Evolutionary conservation across 2,329 filamentous ascomycete species (phyloP).

Genomic region (Pyrenophora teres): DNA sequence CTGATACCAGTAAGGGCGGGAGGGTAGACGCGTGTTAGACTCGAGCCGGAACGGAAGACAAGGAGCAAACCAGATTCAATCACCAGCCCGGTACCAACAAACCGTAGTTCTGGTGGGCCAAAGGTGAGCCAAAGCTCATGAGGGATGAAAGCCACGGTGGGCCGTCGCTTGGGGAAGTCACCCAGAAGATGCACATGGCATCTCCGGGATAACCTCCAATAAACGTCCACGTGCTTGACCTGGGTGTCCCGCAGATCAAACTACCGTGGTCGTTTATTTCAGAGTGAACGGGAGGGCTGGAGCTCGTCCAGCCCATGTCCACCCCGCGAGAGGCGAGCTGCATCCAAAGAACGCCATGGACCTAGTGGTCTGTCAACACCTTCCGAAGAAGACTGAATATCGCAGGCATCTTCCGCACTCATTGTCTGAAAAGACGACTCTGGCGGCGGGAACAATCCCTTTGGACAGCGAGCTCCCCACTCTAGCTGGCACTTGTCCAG

Average conservation of each 20-base stretch:
- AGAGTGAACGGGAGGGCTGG: neutral
- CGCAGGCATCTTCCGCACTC: conserved; percentile 26
- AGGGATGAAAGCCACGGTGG: neutral
- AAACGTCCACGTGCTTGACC: neutral
- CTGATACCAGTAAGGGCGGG: conserved; percentile 14
- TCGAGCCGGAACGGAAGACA: conserved; percentile 7
- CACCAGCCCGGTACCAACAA: conserved; percentile 4
- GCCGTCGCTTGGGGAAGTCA: too few species aligned
- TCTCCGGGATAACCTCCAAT: neutral
- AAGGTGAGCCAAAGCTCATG: conserved; percentile 4
- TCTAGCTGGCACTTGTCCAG: neutral
- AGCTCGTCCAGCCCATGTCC: neutral
- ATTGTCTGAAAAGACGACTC: conserved; percentile 23
- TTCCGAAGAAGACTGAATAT: conserved; percentile 15
- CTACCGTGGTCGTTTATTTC: neutral
- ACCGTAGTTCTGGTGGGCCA: conserved; percentile 1
- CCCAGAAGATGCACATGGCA: neutral
- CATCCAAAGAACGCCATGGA: conserved; percentile 25
- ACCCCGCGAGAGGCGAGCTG: conserved; percentile 11
- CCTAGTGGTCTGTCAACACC: conserved; percentile 25
- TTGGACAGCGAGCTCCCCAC: conserved; percentile 10
- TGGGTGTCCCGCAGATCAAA: conserved; percentile 6
- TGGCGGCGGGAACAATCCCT: conserved; percentile 18
- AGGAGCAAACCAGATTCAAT: conserved; percentile 12
- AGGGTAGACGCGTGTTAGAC: neutral